Evolutionary conservation across 179 eudicot genomes (phyloP).

Genomic region (Carnegiea gigantea): DNA sequence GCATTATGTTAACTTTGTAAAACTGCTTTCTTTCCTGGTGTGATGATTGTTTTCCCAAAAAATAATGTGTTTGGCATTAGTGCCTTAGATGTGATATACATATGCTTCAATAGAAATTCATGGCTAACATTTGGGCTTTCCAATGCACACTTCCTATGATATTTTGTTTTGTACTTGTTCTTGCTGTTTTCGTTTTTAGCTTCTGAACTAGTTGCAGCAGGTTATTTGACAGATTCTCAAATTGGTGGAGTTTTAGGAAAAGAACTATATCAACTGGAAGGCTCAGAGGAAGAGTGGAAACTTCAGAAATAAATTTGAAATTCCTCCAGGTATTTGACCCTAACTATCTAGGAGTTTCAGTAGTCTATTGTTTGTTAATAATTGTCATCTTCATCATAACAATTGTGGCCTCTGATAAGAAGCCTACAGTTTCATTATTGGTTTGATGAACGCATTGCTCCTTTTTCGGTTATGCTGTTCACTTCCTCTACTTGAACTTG

Average conservation of each 20-base stretch:
- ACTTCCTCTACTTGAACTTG: not conserved
- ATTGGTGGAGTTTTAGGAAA: conserved; percentile 34
- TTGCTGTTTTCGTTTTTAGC: not conserved
- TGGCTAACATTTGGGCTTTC: not conserved
- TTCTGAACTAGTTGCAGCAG: conserved; percentile 5
- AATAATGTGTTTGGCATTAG: not conserved
- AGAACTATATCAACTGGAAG: conserved; percentile 39
- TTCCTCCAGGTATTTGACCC: conserved; percentile 58
- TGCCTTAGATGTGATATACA: not conserved
- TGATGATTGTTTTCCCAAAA: not conserved
- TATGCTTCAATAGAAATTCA: not conserved
- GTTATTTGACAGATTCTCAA: conserved; percentile 8
- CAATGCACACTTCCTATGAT: not conserved
- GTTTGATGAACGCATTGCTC: conserved; percentile 1
- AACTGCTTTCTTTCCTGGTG: not conserved
- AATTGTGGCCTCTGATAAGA: not conserved
- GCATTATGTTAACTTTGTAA: not conserved
- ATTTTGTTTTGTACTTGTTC: not conserved
- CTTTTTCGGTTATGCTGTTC: not conserved
- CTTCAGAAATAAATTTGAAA: conserved; percentile 48
- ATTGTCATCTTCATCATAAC: not conserved
- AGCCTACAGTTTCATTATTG: not conserved
- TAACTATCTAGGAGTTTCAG: not conserved
- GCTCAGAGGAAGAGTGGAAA: conserved; percentile 50
- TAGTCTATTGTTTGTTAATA: not conserved